Evolutionary conservation across 1,284 basidiomycete species (phyloP), one percentile per base, ranked within the genome.

Genomic region (Meira miltonrushii): DNA sequence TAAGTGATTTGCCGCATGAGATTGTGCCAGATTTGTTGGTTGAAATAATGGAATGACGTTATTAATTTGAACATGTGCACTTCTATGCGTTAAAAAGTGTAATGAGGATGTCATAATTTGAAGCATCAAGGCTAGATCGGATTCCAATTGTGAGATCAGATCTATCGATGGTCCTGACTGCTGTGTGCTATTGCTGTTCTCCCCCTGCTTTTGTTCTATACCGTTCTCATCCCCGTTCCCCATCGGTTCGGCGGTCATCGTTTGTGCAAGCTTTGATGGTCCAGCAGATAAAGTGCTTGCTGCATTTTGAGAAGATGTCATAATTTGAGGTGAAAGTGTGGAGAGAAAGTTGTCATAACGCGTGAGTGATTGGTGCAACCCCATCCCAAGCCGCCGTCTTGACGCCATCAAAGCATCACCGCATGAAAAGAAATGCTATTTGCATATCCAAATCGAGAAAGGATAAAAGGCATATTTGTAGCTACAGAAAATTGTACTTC

Each of bases 21-120:
- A 47, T 21, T 49, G 48, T 17, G 7, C 50, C 5, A 33, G 7
- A 13, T 33, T 33, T 37, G 28, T 38, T 39, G 50, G 50, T 17
- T 41, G 23, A 19, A 17, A 53, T 13, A 53, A 15, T 25, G 50
- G 50, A 2, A 53, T 53, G 2, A 7, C 13, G 3, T 4, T 5
- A 33, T 41, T 53, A 5, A 53, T 13, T 41, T 53, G 50, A 19
- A 53, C 50, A n/a, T 39, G 37, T 17, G 50, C 37, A 21, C 21
- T 33, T 19, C 28, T 39, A 19, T 39, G 23, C n/a, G 50, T 33
- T 19, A 53, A 33, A 33, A 33, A 39, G 50, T 53, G 50, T 13
- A 53, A 33, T 13, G 50, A 53, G 5, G 50, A 53, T 3, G 50
- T 23, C 38, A 53, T 39, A 5, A 53, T 53, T 39, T 41, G 50